These are phyloP conservation scores for Trichoderma asperellum DNA, from an alignment of 2,329 filamentous ascomycete species.

Conservation along the genomic window DNA sequence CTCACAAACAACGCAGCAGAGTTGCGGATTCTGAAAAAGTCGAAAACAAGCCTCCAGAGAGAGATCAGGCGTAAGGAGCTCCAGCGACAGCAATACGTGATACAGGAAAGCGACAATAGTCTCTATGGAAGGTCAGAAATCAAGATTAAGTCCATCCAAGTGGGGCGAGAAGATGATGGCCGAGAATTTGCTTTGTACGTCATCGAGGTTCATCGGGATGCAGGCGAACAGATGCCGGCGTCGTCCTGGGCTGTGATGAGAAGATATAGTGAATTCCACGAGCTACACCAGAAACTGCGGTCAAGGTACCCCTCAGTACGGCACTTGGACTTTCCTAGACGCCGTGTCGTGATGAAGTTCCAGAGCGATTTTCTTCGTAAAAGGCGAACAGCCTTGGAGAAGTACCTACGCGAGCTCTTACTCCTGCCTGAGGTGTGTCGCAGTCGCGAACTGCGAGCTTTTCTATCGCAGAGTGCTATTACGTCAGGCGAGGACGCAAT, in stretches of 20 bases:
- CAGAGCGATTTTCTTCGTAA: slow-evolving; percentile 96
- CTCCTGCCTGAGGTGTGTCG: slow-evolving; percentile 91
- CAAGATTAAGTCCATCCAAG: slow-evolving; percentile 89
- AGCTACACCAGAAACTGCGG: slow-evolving; percentile 87
- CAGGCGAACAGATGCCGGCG: slow-evolving; percentile 95
- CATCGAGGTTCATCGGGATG: slow-evolving; percentile 86
- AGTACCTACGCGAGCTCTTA: slow-evolving; percentile 80
- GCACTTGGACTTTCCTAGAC: slow-evolving; percentile 86
- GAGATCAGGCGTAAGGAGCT: slow-evolving; percentile 94
- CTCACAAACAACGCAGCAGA: slow-evolving; percentile 96
- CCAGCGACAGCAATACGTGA: slow-evolving; percentile 93
- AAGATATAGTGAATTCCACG: slow-evolving; percentile 95
- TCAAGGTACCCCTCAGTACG: slow-evolving; percentile 85
- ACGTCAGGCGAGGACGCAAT: slow-evolving; percentile 62
- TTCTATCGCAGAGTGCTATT: slow-evolving; percentile 86
- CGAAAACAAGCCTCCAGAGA: slow-evolving; percentile 87
- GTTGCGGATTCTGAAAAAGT: slow-evolving; percentile 87
- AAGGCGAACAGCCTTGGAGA: slow-evolving; percentile 78
- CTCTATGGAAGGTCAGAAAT: slow-evolving; percentile 89
- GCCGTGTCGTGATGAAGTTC: slow-evolving; percentile 93
- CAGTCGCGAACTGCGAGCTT: slow-evolving; percentile 87
- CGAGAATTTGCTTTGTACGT: slow-evolving; percentile 93
- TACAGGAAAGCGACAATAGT: slow-evolving; percentile 97
- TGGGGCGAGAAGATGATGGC: slow-evolving; percentile 88
- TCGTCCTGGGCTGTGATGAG: slow-evolving; percentile 92